Conservation (phyloP, 345 rosid species). For the Lepidium didymum region DNA sequence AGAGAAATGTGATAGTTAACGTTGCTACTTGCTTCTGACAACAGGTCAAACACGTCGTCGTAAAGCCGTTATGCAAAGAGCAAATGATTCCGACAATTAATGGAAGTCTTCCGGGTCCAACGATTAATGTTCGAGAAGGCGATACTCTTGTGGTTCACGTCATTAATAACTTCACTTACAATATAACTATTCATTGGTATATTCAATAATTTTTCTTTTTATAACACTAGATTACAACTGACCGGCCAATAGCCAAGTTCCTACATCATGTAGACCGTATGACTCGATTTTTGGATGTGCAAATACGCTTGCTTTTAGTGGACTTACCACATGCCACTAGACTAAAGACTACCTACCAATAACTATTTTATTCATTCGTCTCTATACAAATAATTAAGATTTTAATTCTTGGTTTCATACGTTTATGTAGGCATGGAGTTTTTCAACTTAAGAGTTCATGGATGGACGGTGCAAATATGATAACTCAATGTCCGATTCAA, state of each 20-base stretch:
- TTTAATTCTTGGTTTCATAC: not conserved
- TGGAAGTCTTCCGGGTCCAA: conserved; percentile 71
- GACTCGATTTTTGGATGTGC: too few relatives aligned
- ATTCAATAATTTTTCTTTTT: too few relatives aligned
- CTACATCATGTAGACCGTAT: too few relatives aligned
- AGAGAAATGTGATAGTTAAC: not conserved
- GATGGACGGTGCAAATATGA: conserved; percentile 36
- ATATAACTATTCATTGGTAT: conserved; percentile 53
- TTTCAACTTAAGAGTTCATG: conserved; percentile 30
- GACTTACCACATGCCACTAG: too few relatives aligned
- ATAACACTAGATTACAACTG: too few relatives aligned
- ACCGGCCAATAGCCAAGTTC: too few relatives aligned
- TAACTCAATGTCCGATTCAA: conserved; percentile 41
- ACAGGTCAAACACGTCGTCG: conserved; percentile 55
- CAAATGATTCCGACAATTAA: conserved; percentile 61
- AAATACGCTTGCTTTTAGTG: too few relatives aligned
- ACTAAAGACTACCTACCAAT: too few relatives aligned
- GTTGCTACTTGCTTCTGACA: not conserved
- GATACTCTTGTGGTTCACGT: conserved; percentile 70
- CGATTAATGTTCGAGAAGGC: conserved; percentile 54
- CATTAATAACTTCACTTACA: conserved; percentile 62
- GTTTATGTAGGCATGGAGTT: conserved; percentile 36
- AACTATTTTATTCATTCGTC: not conserved
- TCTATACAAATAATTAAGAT: not conserved
- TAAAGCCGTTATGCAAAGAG: conserved; percentile 42